These are phyloP conservation scores for Fusarium sambucinum DNA, from an alignment of 2,329 filamentous ascomycete genomes.

Conservation along the genomic window DNA sequence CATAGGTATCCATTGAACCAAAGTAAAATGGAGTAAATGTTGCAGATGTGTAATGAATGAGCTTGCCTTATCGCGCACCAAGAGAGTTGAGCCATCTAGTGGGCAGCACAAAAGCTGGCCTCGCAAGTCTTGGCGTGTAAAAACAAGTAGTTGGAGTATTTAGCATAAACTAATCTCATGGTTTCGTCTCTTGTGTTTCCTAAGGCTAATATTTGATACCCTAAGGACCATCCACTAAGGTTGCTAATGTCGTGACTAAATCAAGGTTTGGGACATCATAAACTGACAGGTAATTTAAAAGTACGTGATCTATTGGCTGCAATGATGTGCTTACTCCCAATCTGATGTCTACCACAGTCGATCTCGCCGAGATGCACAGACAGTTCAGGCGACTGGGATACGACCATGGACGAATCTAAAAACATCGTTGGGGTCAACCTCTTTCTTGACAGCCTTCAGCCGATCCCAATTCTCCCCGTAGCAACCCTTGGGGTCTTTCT, in stretches of 20 bases:
- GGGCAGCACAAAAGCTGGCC: too few species aligned
- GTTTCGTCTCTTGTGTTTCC: too few species aligned
- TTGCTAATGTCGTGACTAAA: neutral
- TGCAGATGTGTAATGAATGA: neutral
- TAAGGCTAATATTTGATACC: too few species aligned
- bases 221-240: too few species aligned
- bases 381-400: neutral
- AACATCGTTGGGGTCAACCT: neutral
- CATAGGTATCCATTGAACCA: too few species aligned
- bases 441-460: neutral
- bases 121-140: too few species aligned
- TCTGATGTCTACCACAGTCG: too few species aligned
- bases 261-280: accelerated
- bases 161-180: too few species aligned
- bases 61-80: neutral
- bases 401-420: slow-evolving; percentile 1
- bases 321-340: neutral
- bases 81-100: neutral
- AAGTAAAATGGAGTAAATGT: neutral
- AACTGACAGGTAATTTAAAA: neutral
- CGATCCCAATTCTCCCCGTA: slow-evolving; percentile 1
- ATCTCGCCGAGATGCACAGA: neutral
- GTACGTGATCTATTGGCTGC: neutral
- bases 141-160: too few species aligned
- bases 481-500: neutral